phyloP scores from a whole-genome alignment of 345 rosid species.

The Salix arbutifolia region DNA sequence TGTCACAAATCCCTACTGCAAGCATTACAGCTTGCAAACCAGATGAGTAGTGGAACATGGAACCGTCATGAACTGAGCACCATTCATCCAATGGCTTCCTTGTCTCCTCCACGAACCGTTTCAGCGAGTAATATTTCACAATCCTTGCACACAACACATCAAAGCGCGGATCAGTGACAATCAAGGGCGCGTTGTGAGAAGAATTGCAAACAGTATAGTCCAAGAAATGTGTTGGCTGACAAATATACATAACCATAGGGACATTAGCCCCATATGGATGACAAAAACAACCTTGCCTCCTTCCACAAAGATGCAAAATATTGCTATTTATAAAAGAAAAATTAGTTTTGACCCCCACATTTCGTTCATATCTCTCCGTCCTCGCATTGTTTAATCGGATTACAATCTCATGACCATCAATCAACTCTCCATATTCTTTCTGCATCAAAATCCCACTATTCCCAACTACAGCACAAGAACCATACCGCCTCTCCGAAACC shows the following conservation, averaged over 20 bases:
- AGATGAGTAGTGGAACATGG: slow-evolving; percentile 86
- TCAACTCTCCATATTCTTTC: slow-evolving; percentile 48
- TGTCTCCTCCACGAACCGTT: slow-evolving; percentile 50
- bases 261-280: slow-evolving; percentile 72
- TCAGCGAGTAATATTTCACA: slow-evolving; percentile 77
- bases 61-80: slow-evolving; percentile 62
- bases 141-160: slow-evolving; percentile 70
- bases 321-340: slow-evolving; percentile 85
- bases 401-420: slow-evolving; percentile 80
- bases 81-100: slow-evolving; percentile 52
- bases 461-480: slow-evolving; percentile 89
- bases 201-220: slow-evolving; percentile 68
- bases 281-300: slow-evolving; percentile 62
- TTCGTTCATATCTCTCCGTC: slow-evolving; percentile 40
- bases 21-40: slow-evolving; percentile 92
- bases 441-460: slow-evolving; percentile 78
- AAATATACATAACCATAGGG: slow-evolving; percentile 74
- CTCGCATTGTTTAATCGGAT: slow-evolving; percentile 85
- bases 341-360: slow-evolving; percentile 70
- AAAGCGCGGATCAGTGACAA: slow-evolving; percentile 77
- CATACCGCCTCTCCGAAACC: slow-evolving; percentile 37
- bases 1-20: slow-evolving; percentile 69
- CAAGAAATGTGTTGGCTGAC: slow-evolving; percentile 80
- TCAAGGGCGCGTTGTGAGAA: slow-evolving; percentile 49
- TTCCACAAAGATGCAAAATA: slow-evolving; percentile 66